Evolutionary conservation across 768 basidiomycete genomes (phyloP).

Genomic region (Boletus reticuloceps): DNA sequence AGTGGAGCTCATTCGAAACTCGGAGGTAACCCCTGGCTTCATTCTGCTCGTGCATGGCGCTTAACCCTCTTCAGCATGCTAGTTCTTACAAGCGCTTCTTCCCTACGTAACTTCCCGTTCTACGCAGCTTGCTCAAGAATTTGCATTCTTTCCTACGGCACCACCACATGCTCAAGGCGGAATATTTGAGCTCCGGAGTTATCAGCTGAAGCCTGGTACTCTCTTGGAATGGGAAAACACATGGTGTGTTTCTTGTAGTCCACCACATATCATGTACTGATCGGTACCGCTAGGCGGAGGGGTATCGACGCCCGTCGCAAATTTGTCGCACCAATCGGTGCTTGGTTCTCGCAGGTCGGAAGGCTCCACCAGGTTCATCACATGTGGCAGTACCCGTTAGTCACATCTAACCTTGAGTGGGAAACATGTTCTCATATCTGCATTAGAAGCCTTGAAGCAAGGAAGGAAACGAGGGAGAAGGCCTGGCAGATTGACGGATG

Average conservation of each 20-base stretch:
- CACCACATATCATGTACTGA: conserved; percentile 1
- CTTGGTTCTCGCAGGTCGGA: conserved; percentile 91
- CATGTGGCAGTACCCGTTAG: conserved; percentile 95
- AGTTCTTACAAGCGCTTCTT: conserved; percentile 71
- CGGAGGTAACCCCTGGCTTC: conserved; percentile 46
- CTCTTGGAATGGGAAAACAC: conserved; percentile 93
- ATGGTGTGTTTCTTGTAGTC: conserved; percentile 52
- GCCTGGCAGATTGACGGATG: conserved; percentile 96
- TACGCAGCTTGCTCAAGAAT: conserved; percentile 86
- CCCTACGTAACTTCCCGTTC: conserved; percentile 73
- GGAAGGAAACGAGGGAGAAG: conserved; percentile 83
- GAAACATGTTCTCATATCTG: conserved; percentile 9
- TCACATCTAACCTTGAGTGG: conserved; percentile 17
- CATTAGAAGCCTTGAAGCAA: conserved; percentile 64
- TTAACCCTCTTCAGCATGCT: conserved; percentile 46
- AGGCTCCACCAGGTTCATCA: conserved; percentile 89
- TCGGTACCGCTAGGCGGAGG: conserved; percentile 57
- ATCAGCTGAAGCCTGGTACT: conserved; percentile 84
- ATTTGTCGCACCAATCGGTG: conserved; percentile 82
- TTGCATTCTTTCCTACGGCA: conserved; percentile 90
- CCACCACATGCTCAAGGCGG: conserved; percentile 87
- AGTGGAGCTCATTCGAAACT: conserved; percentile 55
- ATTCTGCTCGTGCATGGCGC: not conserved
- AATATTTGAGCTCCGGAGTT: conserved; percentile 89
- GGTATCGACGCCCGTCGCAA: conserved; percentile 93